phyloP scores from a whole-genome alignment of 768 basidiomycete genomes.

The Leccinum incarnatum region DNA sequence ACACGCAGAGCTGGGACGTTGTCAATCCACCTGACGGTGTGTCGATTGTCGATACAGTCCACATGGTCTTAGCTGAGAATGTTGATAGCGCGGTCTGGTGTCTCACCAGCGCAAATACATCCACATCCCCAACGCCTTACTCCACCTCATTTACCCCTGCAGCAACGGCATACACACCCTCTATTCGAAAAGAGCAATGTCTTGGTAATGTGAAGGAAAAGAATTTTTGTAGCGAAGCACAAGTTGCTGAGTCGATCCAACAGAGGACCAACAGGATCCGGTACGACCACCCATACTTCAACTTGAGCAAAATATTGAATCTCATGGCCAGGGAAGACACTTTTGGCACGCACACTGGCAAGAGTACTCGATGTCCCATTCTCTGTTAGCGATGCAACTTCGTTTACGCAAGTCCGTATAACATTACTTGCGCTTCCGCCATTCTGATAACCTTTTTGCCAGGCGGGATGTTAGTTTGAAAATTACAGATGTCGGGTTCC shows the following conservation, averaged over 20 bases:
- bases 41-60: neutral
- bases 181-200: conserved; percentile 96
- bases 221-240: conserved; percentile 1
- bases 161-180: conserved; percentile 45
- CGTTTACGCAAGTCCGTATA: conserved; percentile 77
- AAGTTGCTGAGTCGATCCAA: conserved; percentile 6
- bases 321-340: conserved; percentile 67
- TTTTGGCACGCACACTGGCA: conserved; percentile 89
- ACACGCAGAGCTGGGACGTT: conserved; percentile 28
- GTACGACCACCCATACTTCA: conserved; percentile 38
- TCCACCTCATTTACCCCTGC: conserved; percentile 36
- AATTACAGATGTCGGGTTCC: neutral
- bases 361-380: conserved; percentile 91
- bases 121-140: conserved; percentile 50
- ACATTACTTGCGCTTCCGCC: conserved; percentile 1
- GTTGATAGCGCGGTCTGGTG: conserved; percentile 35
- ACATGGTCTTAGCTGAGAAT: neutral
- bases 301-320: neutral
- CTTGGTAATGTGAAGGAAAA: conserved; percentile 68
- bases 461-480: conserved; percentile 70
- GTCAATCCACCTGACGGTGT: conserved; percentile 28
- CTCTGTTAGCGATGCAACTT: conserved; percentile 89
- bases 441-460: conserved; percentile 7
- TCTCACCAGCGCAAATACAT: conserved; percentile 58
- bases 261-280: conserved; percentile 85